Evolutionary conservation across 306 rosid genomes (phyloP), one percentile per base, ranked within the genome.

Genomic region (Lupinus albus): DNA sequence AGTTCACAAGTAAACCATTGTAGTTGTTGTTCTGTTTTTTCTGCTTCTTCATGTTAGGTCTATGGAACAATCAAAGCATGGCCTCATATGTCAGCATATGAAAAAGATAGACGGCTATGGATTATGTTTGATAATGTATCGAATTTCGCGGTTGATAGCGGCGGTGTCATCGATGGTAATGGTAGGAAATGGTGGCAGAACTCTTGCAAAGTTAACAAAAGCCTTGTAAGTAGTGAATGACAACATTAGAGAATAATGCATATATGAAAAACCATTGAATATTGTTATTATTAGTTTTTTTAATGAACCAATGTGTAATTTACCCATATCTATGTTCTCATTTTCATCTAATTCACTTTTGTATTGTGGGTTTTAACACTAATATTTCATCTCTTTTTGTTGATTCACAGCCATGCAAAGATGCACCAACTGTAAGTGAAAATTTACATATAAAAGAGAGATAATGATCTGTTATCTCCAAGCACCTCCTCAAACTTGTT

Each of bases 111-210:
- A 11, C 38, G 13, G 4, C 78, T 55, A 25, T 91, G 97, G 95
- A 80, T 91, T 50, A 11, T 47, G 76, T 91, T 91, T 73, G 57
- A 76, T 3, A 70, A 60, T 36, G 20, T 91, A 0, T 18, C 46
- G 0, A 72, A 79, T 73, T 70, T 91, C 6, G 65, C 11, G 11
- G 88, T 91, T 61, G 72, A 83, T 78, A 95, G 97, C 51, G 84
- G 82, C 12, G 95, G 97, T 30, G 78, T 71, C 32, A 67, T 92
- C 84, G 15, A 92, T 71, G 96, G 97, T 18, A 92, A 89, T 70
- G 97, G 97, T 6, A 82, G 35, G 69, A 84, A n/a, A 44, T 92
- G 96, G 97, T 92, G 97, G 97, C 12, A 12, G 7, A 85, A 72
- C 15, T 92, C 97, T 76, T 89, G 97, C 86, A 92, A 92, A 84